A percentile compares a stretch with the other conserved stretches of the same genome.
These are phyloP conservation scores for Amanita pallidorosea DNA, from an alignment of 768 basidiomycete genomes.

Conservation along the genomic window DNA sequence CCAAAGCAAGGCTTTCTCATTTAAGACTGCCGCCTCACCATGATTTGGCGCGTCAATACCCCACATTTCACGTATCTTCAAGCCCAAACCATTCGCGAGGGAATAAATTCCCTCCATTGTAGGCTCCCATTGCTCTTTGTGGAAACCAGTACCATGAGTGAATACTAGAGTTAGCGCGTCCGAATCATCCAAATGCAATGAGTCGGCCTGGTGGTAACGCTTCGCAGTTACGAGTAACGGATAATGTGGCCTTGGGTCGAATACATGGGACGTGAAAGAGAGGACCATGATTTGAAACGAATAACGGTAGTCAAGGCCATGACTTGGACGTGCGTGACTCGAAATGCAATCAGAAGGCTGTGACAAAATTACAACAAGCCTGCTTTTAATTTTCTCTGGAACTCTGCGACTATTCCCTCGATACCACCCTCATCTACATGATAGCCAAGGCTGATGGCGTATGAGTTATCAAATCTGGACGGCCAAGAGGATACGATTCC, in stretches of 20 bases:
- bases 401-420: conserved; percentile 11
- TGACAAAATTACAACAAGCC: conserved; percentile 1
- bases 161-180: conserved; percentile 35
- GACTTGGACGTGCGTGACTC: too few relatives aligned
- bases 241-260: conserved; percentile 43
- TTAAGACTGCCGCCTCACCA: conserved; percentile 39
- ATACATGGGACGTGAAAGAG: conserved; percentile 23
- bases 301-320: too few relatives aligned
- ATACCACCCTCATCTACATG: conserved; percentile 35
- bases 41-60: conserved; percentile 44
- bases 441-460: conserved; percentile 32
- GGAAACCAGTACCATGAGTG: conserved; percentile 43
- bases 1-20: conserved; percentile 28
- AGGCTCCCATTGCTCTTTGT: conserved; percentile 54
- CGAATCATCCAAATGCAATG: conserved; percentile 20
- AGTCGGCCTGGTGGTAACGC: conserved; percentile 33
- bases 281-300: background rate
- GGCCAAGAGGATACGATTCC: conserved; percentile 41
- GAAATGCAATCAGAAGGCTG: too few relatives aligned
- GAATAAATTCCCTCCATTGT: conserved; percentile 34
- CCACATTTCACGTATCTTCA: conserved; percentile 38
- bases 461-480: conserved; percentile 31
- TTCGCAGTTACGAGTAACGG: conserved; percentile 38
- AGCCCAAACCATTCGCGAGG: conserved; percentile 7
- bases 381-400: conserved; percentile 15